Evolutionary conservation across 768 basidiomycete genomes (phyloP), one percentile per base, ranked within the genome.

Genomic region (Podaxis rugospora): DNA sequence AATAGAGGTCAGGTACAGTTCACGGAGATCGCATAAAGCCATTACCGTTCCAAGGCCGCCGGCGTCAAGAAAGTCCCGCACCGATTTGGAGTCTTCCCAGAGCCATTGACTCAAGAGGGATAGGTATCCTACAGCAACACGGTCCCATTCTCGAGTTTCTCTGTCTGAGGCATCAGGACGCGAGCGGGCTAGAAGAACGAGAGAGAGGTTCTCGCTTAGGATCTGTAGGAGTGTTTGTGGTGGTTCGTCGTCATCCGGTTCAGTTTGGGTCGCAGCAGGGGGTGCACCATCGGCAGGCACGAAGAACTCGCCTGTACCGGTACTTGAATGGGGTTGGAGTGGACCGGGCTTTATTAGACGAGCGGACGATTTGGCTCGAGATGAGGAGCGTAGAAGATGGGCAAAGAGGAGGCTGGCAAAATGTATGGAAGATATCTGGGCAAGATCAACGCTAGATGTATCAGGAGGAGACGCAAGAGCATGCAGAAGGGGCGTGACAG

Each of bases 41-140:
- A 94, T 68, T 72, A 98, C 95, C 67, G 95, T 87, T 57, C 92
- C 90, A 52, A 99, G 75, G 55, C 93, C 94, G 21, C 95, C 93
- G 5, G 93, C 89, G 67, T 92, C 88, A 64, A 99, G 77, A 68
- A 98, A 96, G 69, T 92, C 94, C 63, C 87, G 81, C 55, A 97
- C 93, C 0, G 91, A 88, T 55, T 80, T 83, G 0, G 95, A 87
- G 67, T 97, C 95, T 67, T 98, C 96, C 95, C 95, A 99, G 5
- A 97, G 78, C 97, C 97, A 99, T 63, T 95, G 93, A 3, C 85
- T 80, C 35, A 99, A 79, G 57, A 97, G 72, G 51, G 85, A 84
- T 37, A 98, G 77, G 69, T 98, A 96, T 0, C 88, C 90, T 6
- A 92, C 86, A 67, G 95, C 87, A 51, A 96, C 77, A 61, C 93